Evolutionary conservation across 1,139 yeast species (phyloP).

Genomic region (Geotrichum carabidarum): DNA sequence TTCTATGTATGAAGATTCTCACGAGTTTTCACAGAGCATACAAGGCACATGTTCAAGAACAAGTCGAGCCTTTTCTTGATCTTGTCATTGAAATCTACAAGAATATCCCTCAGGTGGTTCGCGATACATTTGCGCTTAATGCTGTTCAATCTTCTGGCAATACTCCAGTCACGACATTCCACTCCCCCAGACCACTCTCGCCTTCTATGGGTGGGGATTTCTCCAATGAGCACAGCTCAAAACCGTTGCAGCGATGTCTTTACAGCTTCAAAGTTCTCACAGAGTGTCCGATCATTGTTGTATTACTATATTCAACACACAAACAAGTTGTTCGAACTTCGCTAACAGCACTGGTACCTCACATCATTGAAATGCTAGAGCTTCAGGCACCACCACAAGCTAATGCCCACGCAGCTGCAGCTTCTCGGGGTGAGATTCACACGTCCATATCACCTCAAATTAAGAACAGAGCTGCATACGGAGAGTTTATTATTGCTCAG

Average conservation of each 20-base stretch:
- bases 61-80: slow-evolving; percentile 74
- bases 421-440: slow-evolving; percentile 49
- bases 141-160: slow-evolving; percentile 23
- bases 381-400: slow-evolving; percentile 74
- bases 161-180: slow-evolving; percentile 28
- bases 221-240: slow-evolving; percentile 35
- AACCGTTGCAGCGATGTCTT: slow-evolving; percentile 51
- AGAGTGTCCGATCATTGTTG: slow-evolving; percentile 96
- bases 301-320: slow-evolving; percentile 81
- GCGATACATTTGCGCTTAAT: slow-evolving; percentile 50
- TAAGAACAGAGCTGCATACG: slow-evolving; percentile 70
- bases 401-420: slow-evolving; percentile 59
- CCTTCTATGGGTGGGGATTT: slow-evolving; percentile 40
- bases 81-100: slow-evolving; percentile 72
- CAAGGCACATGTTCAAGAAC: slow-evolving; percentile 55
- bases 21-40: slow-evolving; percentile 87
- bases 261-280: slow-evolving; percentile 85
- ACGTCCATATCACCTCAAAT: slow-evolving; percentile 61
- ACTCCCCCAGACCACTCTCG: slow-evolving; percentile 42
- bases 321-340: slow-evolving; percentile 68
- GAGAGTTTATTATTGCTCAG: slow-evolving; percentile 90
- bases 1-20: slow-evolving; percentile 79
- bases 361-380: slow-evolving; percentile 67
- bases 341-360: slow-evolving; percentile 73
- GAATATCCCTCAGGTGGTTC: slow-evolving; percentile 72